phyloP scores from a whole-genome alignment of 2,329 filamentous ascomycete species.

The Orbilia quercus region DNA sequence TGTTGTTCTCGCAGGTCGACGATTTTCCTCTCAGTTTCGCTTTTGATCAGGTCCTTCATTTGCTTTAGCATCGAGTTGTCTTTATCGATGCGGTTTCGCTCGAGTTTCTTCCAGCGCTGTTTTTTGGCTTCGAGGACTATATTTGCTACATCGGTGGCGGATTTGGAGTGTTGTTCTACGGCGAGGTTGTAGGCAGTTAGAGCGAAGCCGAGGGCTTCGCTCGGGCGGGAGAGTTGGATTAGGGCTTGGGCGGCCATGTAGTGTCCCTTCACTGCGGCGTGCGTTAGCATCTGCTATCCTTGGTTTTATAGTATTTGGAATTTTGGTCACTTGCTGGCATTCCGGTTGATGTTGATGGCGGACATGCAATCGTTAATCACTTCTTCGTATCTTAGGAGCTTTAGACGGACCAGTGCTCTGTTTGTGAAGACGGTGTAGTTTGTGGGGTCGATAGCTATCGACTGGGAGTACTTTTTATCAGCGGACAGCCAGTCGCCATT shows the following conservation, averaged over 20 bases:
- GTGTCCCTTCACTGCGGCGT: conserved; percentile 37
- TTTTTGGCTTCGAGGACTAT: conserved; percentile 85
- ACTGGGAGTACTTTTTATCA: conserved; percentile 77
- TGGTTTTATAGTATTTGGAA: neutral
- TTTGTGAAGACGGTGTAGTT: conserved; percentile 89
- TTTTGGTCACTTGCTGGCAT: conserved; percentile 65
- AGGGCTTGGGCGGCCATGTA: conserved; percentile 72
- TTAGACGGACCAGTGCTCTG: conserved; percentile 83
- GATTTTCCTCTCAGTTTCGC: conserved; percentile 66
- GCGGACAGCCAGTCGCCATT: conserved; percentile 73
- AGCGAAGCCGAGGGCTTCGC: conserved; percentile 78
- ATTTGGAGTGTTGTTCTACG: conserved; percentile 72
- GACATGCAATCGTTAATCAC: conserved; percentile 81
- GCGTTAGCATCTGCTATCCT: neutral
- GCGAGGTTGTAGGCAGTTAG: conserved; percentile 78
- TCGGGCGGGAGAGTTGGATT: conserved; percentile 76
- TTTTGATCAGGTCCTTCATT: conserved; percentile 68
- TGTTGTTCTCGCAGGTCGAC: conserved; percentile 64
- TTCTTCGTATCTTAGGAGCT: conserved; percentile 77
- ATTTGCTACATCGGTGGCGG: conserved; percentile 76
- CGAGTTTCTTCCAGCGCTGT: conserved; percentile 81
- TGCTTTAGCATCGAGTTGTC: conserved; percentile 72
- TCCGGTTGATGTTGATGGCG: conserved; percentile 75
- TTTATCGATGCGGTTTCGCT: conserved; percentile 71
- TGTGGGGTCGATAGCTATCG: conserved; percentile 73